Evolutionary conservation across 1,139 yeast genomes (phyloP), one percentile per base, ranked within the genome.

Genomic region (Maudiozyma humilis): DNA sequence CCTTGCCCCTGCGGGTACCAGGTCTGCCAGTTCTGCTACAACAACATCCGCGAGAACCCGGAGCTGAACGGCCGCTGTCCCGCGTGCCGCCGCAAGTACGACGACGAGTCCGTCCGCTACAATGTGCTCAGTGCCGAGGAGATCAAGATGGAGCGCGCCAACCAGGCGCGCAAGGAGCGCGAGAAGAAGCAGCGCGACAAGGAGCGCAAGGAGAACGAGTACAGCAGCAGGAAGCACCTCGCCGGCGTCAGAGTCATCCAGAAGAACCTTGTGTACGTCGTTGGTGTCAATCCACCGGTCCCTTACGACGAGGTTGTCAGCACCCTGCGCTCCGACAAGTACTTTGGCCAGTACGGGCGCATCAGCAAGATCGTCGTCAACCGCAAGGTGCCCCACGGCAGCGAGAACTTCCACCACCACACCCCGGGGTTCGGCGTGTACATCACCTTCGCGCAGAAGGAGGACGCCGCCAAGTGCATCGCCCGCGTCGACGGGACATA

Each of bases 1-100:
- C 99, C 99, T 5, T 93, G 99, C 71, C 98, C 97, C 1, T 93
- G 99, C 70, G 98, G 98, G 12, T 93, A 93, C 62, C 98, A 93
- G 62, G 86, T 91, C 48, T 93, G 99, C 66, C 97, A 91, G 71
- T 93, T 93, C 62, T 93, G 98, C 64, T 93, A 89, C 72, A 91
- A 93, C 68, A 91, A 89, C 63, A 93, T 93, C 57, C 78, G 96
- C 54, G 94, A 86, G 54, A 91, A 91, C 57, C 96, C 96, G 1
- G 96, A 89, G 60, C 70, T 91, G 52, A 89, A 89, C 62, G 97
- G 97, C 4, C 77, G 88, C 54, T 93, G 99, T 67, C 99, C 99
- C 3, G 98, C 96, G 0, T 93, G 99, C 65, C 83, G 99, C 60
- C 73, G 98, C 49, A 76, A 82, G 27, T 93, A 93, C 63, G 95